Conservation (phyloP, 768 basidiomycete genomes). For the Panaeolus papilionaceus region DNA sequence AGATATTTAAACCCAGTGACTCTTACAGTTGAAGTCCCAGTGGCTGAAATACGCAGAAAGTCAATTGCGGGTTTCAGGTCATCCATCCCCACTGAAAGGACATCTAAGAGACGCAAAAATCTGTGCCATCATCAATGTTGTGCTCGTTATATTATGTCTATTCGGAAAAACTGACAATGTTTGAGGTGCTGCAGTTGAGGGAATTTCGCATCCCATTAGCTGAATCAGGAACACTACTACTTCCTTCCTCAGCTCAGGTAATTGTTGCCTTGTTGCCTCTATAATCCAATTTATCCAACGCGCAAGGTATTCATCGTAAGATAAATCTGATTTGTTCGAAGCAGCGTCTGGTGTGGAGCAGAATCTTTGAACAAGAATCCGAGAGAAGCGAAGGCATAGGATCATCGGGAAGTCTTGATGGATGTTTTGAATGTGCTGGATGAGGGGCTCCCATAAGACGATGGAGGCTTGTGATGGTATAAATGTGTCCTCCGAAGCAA, state of each 20-base stretch:
- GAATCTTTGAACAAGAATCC: slow-evolving; percentile 33
- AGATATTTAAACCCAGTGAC: not conserved
- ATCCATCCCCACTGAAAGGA: slow-evolving; percentile 21
- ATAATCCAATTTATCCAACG: slow-evolving; percentile 75
- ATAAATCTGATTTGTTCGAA: slow-evolving; percentile 36
- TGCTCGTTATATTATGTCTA: not conserved
- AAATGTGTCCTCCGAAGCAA: slow-evolving; percentile 46
- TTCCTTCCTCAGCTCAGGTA: slow-evolving; percentile 49
- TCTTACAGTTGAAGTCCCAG: not conserved
- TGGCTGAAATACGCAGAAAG: not conserved
- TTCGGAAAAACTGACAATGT: not conserved
- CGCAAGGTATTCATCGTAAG: slow-evolving; percentile 66
- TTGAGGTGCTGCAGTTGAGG: not conserved
- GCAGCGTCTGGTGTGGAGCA: slow-evolving; percentile 3
- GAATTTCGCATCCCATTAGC: not conserved
- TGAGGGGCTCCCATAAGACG: slow-evolving; percentile 70
- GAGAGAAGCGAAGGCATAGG: slow-evolving; percentile 53
- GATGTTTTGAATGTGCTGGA: slow-evolving; percentile 59
- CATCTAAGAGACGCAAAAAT: slow-evolving; percentile 23
- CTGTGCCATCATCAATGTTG: slow-evolving; percentile 9
- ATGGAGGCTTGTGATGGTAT: slow-evolving; percentile 57
- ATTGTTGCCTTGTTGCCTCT: slow-evolving; percentile 42
- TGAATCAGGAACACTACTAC: slow-evolving; percentile 48
- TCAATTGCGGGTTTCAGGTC: slow-evolving; percentile 24
- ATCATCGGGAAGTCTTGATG: slow-evolving; percentile 60